These are phyloP conservation scores for Quercus berberidifolia DNA, from an alignment of 306 rosid species.

Conservation along the genomic window DNA sequence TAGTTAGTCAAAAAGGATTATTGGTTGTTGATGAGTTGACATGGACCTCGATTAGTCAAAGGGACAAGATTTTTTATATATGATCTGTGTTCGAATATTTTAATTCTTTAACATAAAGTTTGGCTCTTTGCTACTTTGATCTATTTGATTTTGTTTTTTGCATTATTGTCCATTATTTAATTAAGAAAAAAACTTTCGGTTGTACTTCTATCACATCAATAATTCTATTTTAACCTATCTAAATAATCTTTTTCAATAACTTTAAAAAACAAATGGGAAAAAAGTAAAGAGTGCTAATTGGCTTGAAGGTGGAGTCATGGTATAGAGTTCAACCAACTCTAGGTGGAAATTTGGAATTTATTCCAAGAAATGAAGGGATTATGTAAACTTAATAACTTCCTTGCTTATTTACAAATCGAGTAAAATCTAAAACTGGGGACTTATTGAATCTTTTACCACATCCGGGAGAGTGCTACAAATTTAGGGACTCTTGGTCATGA, in stretches of 20 bases:
- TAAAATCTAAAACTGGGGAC: too few relatives aligned
- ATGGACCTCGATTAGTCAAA: constrained; percentile 7
- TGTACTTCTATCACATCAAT: not conserved
- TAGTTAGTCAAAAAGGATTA: constrained; percentile 1
- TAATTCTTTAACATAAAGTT: not conserved
- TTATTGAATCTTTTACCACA: too few relatives aligned
- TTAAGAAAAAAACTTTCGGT: not conserved
- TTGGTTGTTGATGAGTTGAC: constrained; percentile 14
- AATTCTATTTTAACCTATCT: not conserved
- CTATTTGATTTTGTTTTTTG: not conserved
- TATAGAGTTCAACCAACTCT: too few relatives aligned
- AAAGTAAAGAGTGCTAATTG: too few relatives aligned
- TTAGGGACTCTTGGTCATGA: too few relatives aligned
- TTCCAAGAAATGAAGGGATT: too few relatives aligned
- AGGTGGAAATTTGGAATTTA: too few relatives aligned
- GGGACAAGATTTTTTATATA: not conserved
- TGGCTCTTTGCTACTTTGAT: not conserved
- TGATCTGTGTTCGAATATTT: not conserved
- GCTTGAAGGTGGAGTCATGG: too few relatives aligned
- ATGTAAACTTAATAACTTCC: too few relatives aligned
- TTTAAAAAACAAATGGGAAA: too few relatives aligned
- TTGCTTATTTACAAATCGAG: too few relatives aligned
- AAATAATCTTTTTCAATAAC: not conserved
- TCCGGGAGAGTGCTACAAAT: too few relatives aligned
- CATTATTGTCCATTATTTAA: not conserved